Base-by-base conservation (phyloP, 108 stramenopile genomes). In the Pseudonitzschia multiseries region DNA sequence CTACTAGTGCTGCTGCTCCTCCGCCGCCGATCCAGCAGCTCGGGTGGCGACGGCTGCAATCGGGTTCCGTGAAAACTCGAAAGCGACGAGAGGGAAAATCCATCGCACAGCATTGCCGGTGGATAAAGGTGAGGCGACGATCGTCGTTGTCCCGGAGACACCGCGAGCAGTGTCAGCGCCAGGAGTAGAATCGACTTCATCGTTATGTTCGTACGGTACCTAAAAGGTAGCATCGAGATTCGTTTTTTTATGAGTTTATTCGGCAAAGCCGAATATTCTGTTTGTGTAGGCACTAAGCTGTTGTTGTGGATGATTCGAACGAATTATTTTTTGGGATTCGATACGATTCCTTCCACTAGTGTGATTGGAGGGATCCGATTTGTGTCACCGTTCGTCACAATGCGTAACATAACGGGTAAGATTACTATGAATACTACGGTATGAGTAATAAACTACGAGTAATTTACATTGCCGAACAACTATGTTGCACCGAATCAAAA, bases 31-130 rank as follows among this genome's bases (percentile, higher is more conserved):
- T 57, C 18, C 2, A n/a, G 54, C 2, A n/a, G 54, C 22, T 31
- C 42, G 15, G 32, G n/a, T n/a, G 26, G 51, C 14, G 32, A 40
- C 40, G 26, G 51, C 14, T 24, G 59, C 8, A 79, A 24, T 21
- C 66, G 56, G 31, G 52, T 52, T 31, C 78, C 72, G 51, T 73
- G 78, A 57, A 75, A 80, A 27, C 43, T 17, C 0, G 79, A 80
- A 71, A 65, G 70, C n/a, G 70, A 77, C 54, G 76, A 71, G 6
- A 69, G 9, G 33, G 68, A 73, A 46, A 79, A 50, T 17, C 65
- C 44, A 10, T 41, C 52, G 27, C 68, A 70, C 52, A 9, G 4
- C 27, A 59, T 8, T 59, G 57, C 21, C 5, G 21, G 22, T 59
- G 61, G 29, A 14, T 10, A 8, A 28, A 10, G 26, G 59, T 10